phyloP scores from a whole-genome alignment of 345 rosid species.

The Reutealis trisperma region DNA sequence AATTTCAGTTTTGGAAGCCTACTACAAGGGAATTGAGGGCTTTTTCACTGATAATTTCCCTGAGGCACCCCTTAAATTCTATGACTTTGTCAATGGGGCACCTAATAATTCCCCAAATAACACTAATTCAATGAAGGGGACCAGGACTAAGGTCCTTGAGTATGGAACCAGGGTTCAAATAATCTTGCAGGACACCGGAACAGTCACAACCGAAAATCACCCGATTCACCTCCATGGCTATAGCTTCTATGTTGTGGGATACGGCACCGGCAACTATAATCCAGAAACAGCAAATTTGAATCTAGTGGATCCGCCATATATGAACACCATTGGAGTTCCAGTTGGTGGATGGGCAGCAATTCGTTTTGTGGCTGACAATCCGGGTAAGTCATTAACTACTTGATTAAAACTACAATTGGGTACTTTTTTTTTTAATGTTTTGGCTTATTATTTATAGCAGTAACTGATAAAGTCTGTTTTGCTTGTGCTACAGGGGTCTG shows the following conservation, averaged over 20 bases:
- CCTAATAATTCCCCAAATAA: slow-evolving; percentile 66
- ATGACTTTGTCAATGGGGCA: slow-evolving; percentile 81
- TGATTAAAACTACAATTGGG: not conserved
- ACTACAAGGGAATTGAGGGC: slow-evolving; percentile 58
- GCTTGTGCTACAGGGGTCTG: slow-evolving; percentile 61
- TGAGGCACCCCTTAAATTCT: slow-evolving; percentile 56
- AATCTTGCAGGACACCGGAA: slow-evolving; percentile 76
- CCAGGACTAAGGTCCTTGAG: slow-evolving; percentile 61
- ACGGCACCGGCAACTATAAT: slow-evolving; percentile 65
- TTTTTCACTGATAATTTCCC: slow-evolving; percentile 74
- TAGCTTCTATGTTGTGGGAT: slow-evolving; percentile 79
- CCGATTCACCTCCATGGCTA: slow-evolving; percentile 92
- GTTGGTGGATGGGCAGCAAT: slow-evolving; percentile 94
- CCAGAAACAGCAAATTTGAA: slow-evolving; percentile 52
- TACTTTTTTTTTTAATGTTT: not conserved
- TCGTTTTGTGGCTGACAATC: slow-evolving; percentile 75
- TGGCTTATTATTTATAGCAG: not conserved
- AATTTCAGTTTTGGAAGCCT: slow-evolving; percentile 70
- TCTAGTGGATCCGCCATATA: slow-evolving; percentile 75
- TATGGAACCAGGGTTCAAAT: slow-evolving; percentile 70
- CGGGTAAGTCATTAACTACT: slow-evolving; percentile 42
- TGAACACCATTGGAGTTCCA: slow-evolving; percentile 89
- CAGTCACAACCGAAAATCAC: slow-evolving; percentile 74
- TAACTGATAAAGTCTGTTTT: too few species aligned
- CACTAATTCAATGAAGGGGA: slow-evolving; percentile 68